These are phyloP conservation scores for Trametes cingulata DNA, from an alignment of 768 basidiomycete genomes.

Conservation along the genomic window DNA sequence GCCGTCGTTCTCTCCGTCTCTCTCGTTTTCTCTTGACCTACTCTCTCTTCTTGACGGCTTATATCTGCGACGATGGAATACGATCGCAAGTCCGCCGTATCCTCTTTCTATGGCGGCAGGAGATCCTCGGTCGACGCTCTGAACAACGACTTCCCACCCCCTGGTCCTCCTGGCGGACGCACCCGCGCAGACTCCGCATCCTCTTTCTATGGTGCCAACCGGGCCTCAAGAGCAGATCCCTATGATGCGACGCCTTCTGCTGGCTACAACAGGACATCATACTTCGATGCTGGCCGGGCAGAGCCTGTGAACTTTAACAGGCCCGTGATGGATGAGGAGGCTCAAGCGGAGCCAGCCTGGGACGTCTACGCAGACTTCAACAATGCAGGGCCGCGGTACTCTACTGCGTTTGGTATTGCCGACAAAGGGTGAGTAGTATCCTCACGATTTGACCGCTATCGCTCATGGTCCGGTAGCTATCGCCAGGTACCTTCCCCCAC, in stretches of 20 bases:
- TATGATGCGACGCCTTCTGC: conserved; percentile 45
- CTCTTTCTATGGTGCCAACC: conserved; percentile 55
- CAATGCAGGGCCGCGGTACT: conserved; percentile 79
- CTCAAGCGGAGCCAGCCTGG: conserved; percentile 54
- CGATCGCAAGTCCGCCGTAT: conserved; percentile 77
- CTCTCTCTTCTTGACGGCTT: not conserved
- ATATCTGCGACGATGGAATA: conserved; percentile 54
- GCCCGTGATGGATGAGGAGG: conserved; percentile 68
- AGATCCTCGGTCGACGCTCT: conserved; percentile 64
- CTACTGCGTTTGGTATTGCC: conserved; percentile 54
- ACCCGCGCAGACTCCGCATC: conserved; percentile 63
- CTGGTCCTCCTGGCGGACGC: conserved; percentile 34
- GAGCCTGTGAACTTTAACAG: conserved; percentile 62
- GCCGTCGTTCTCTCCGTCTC: conserved; percentile 5
- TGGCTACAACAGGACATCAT: conserved; percentile 74
- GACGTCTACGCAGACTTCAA: conserved; percentile 91
- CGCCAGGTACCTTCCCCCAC: conserved; percentile 29
- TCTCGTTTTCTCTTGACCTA: not conserved
- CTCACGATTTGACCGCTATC: not conserved
- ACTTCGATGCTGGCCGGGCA: conserved; percentile 64
- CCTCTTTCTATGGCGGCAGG: conserved; percentile 74
- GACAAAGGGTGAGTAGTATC: conserved; percentile 41
- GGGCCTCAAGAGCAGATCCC: conserved; percentile 44
- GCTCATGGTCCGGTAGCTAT: conserved; percentile 20
- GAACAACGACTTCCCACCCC: conserved; percentile 49